Evolutionary conservation across 176 grass and related monocot species (phyloP).

Genomic region (Avena insularis): DNA sequence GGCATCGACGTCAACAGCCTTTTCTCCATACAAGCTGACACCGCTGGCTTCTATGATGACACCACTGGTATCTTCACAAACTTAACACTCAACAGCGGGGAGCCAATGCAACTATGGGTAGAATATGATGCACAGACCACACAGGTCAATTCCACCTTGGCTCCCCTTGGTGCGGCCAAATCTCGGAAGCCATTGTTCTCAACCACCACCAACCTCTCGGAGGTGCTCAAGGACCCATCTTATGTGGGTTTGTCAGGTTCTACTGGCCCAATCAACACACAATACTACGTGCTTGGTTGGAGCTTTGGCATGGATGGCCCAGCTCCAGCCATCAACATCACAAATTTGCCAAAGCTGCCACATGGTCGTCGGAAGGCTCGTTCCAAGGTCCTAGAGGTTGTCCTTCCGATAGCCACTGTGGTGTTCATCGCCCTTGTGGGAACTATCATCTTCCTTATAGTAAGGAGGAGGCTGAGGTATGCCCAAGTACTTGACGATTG

Average conservation of each 20-base stretch:
- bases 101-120: constrained; percentile 31
- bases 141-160: not conserved
- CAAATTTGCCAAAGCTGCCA: not conserved
- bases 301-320: constrained; percentile 4
- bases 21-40: not conserved
- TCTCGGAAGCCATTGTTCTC: constrained; percentile 1
- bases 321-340: not conserved
- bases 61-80: constrained; percentile 12
- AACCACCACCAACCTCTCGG: constrained; percentile 4
- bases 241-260: constrained; percentile 25
- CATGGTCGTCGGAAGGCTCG: not conserved
- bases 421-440: not conserved
- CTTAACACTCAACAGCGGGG: not conserved
- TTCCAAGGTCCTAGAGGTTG: not conserved
- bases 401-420: not conserved
- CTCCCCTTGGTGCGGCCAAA: not conserved
- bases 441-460: not conserved
- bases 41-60: constrained; percentile 13
- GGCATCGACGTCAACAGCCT: constrained; percentile 35
- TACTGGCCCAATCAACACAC: not conserved
- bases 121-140: not conserved
- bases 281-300: constrained; percentile 32
- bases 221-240: not conserved
- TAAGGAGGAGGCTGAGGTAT: not conserved
- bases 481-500: constrained; percentile 25